A percentile compares a stretch with the other conserved stretches of the same genome.
phyloP scores from a whole-genome alignment of 1,284 basidiomycete genomes.

The Mycena sp. region DNA sequence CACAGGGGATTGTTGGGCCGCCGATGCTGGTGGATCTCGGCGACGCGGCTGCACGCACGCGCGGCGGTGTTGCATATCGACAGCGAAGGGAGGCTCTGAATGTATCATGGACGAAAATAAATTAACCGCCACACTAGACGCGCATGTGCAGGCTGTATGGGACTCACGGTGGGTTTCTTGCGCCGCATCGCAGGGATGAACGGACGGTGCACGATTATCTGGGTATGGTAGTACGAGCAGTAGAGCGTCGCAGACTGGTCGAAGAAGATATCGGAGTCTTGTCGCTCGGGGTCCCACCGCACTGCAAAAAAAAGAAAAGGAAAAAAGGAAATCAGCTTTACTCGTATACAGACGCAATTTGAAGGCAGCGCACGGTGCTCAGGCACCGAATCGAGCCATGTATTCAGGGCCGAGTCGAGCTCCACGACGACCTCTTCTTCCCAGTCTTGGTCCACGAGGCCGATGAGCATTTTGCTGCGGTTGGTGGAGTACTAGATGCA shows the following conservation, averaged over 20 bases:
- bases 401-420: constrained; percentile 60
- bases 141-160: too few relatives aligned
- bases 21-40: constrained; percentile 24
- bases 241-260: too few relatives aligned
- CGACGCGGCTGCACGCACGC: constrained; percentile 51
- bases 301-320: constrained; percentile 40
- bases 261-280: too few relatives aligned
- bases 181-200: constrained; percentile 57
- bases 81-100: constrained; percentile 60
- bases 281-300: constrained; percentile 62
- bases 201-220: constrained; percentile 68
- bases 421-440: constrained; percentile 56
- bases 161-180: constrained; percentile 8
- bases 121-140: too few relatives aligned
- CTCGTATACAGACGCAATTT: too few relatives aligned
- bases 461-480: constrained; percentile 16
- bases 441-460: constrained; percentile 16
- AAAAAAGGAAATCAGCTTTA: too few relatives aligned
- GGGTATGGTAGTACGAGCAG: constrained; percentile 63
- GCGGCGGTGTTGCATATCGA: constrained; percentile 74
- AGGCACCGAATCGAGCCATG: constrained; percentile 71
- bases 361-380: constrained; percentile 51
- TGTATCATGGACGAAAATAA: too few relatives aligned
- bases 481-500: constrained; percentile 19
- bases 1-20: constrained; percentile 24